phyloP scores from a whole-genome alignment of 768 basidiomycete species.

The Kwoniella sp. region DNA sequence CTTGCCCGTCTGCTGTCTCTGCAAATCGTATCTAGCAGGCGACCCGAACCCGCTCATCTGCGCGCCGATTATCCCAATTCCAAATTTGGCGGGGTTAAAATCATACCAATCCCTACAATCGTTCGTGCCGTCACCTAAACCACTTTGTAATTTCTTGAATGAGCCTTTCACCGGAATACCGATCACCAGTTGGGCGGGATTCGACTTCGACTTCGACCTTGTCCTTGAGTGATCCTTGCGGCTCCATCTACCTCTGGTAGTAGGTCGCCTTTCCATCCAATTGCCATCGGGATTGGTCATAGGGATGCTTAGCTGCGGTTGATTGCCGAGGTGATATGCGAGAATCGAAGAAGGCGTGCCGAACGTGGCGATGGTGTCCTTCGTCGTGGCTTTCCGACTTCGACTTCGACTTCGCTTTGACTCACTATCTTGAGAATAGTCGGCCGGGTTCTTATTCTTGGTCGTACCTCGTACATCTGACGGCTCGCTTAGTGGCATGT shows the following conservation, averaged over 20 bases:
- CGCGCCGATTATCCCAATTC: not conserved
- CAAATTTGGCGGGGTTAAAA: constrained; percentile 13
- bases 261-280: too few relatives aligned
- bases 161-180: constrained; percentile 24
- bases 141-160: constrained; percentile 18
- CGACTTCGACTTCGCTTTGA: not conserved
- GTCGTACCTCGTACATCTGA: too few relatives aligned
- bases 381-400: not conserved
- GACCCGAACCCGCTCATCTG: not conserved
- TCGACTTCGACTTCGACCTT: too few relatives aligned
- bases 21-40: not conserved
- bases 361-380: constrained; percentile 9
- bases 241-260: too few relatives aligned
- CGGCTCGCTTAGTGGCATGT: too few relatives aligned
- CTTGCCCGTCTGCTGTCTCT: not conserved
- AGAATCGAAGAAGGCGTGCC: constrained; percentile 11
- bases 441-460: too few relatives aligned
- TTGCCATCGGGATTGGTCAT: too few relatives aligned
- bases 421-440: too few relatives aligned
- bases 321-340: not conserved
- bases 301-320: not conserved
- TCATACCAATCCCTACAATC: constrained; percentile 8
- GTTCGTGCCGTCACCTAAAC: not conserved
- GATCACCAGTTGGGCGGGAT: constrained; percentile 2
- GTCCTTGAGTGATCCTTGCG: too few relatives aligned